Evolutionary conservation across 306 rosid species (phyloP), one percentile per base, ranked within the genome.

Genomic region (Cucumis hystrix): DNA sequence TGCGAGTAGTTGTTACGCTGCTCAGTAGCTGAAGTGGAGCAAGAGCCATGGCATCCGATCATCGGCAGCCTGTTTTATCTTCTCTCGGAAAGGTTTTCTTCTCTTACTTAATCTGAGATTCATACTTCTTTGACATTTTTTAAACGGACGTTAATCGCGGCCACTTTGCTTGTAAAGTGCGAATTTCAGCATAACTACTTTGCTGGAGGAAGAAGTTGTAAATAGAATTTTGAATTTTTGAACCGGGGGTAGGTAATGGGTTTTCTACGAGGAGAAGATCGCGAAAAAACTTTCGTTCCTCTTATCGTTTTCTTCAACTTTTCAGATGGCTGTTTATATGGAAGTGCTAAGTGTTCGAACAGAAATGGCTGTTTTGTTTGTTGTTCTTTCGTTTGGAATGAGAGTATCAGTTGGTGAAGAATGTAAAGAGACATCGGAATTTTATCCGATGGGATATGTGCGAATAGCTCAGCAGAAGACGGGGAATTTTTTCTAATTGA

Each of bases 11-110:
- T 18, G 11, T 6, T 14, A 13, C 20, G n/a, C 57, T 23, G 20
- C 3, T 45, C 14, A 6, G 75, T 28, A 43, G 75, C 75, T 43
- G 75, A 69, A 45, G 75, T 43, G 20, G 51, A 51, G 23, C 67
- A 70, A 90, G 51, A 51, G 23, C 67, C 66, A 90, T 92, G 97
- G 89, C 90, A 28, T 80, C 91, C 17, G 91, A 87, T 76, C 84
- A 79, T n/a, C 88, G 85, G 74, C 88, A 67, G 74, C 83, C 49
- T 9, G 2, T 80, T 30, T 72, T 57, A 20, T 58, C 87, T 76
- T 85, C 90, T 59, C 21, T 62, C 65, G 69, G 56, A 54, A 49
- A 86, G 97, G 92, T 91, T 69, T 52, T 33, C 8, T 65, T 39
- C 74, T 47, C 51, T 21, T 35, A 28, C 75, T 80, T 30, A 7